Evolutionary conservation across 2,329 filamentous ascomycete genomes (phyloP), one percentile per base, ranked within the genome.

Genomic region (Ceratocystis ficicola): DNA sequence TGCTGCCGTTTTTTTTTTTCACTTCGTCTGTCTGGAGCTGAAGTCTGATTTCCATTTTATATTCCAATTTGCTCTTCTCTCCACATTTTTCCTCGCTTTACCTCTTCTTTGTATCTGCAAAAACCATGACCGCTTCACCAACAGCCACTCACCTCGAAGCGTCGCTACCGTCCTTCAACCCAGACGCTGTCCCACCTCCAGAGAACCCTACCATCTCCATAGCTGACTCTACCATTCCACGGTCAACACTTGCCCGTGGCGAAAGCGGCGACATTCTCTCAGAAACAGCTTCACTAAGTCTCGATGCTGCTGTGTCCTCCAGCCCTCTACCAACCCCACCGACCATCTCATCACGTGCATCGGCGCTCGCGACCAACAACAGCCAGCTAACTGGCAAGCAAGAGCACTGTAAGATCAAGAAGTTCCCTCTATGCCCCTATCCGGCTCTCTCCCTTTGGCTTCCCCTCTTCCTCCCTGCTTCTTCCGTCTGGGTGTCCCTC

Each of bases 331-430:
- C 55, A 5, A 46, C 22, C 46, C 41, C 50, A 32, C 66, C 44
- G 60, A 44, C 20, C 57, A 68, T 68, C 73, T 72, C 64, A 67
- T 70, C 44, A 70, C 48, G 48, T 52, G 69, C 66, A 73, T 70
- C 69, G 70, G 69, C 68, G 71, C 70, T 65, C 69, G 69, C 44
- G 61, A 68, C 17, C 69, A 71, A n/a, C 73, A 76, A 5, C 44
- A 2, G 78, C 77, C 52, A 79, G 5, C 77, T 99, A 73, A 96
- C 92, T 0, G 94, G 94, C 70, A 97, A 96, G 78, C 93, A 99
- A 81, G 94, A 99, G 75, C 94, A 99, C 75, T 99, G 91, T 95
- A 75, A 72, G 86, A 52, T 15, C 22, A 52, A 52, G 3, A 28
- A 22, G 5, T 52, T 76, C 36, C 36, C 36, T 41, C 36, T 41